Evolutionary conservation across 2,329 filamentous ascomycete genomes (phyloP).

Genomic region (Cladophialophora chaetospira): DNA sequence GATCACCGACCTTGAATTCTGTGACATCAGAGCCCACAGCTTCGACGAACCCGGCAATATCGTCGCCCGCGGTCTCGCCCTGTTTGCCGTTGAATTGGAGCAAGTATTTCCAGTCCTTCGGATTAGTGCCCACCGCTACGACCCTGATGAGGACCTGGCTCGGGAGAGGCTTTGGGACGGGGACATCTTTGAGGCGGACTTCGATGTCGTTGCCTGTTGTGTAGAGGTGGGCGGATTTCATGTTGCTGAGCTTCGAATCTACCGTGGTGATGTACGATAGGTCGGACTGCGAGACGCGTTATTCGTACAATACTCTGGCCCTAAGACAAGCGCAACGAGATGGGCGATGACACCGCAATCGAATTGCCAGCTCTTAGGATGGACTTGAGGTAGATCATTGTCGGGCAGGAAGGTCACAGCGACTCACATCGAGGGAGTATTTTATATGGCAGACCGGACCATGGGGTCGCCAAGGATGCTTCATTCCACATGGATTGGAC

Average conservation of each 20-base stretch:
- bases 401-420: too few species aligned
- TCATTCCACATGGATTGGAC: too few species aligned
- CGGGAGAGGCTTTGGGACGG: constrained; percentile 43
- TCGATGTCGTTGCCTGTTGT: background rate
- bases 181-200: constrained; percentile 12
- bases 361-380: too few species aligned
- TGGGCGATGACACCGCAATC: too few species aligned
- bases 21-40: constrained; percentile 54
- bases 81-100: background rate
- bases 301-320: too few species aligned
- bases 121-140: constrained; percentile 46
- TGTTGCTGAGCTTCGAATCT: background rate
- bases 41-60: constrained; percentile 55
- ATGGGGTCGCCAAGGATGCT: too few species aligned
- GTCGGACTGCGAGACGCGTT: too few species aligned
- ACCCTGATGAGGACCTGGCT: constrained; percentile 46
- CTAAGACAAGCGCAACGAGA: too few species aligned
- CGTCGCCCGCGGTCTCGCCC: constrained; percentile 51
- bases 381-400: too few species aligned
- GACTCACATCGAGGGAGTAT: too few species aligned
- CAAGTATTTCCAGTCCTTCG: constrained; percentile 51
- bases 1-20: constrained; percentile 58
- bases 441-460: too few species aligned
- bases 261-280: too few species aligned
- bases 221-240: background rate